Base-by-base conservation (phyloP, 768 basidiomycete genomes). In the Dictyophora rubrovolvata region DNA sequence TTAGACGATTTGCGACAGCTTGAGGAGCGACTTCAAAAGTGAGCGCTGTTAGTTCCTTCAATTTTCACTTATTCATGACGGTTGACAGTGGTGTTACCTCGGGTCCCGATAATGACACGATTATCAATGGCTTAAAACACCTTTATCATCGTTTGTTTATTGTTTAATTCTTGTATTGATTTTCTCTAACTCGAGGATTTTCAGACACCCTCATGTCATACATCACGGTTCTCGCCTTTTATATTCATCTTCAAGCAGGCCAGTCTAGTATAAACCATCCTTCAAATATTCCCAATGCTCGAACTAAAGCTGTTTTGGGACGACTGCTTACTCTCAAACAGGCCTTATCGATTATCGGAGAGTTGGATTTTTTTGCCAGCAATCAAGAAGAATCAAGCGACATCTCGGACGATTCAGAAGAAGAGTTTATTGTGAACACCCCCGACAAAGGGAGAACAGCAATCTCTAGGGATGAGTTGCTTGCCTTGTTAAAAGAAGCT, bases 121-220 rank as follows among this genome's bases (percentile, higher is more conserved):
- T 84, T 4, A 77, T 74, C 58, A 73, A 83, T 22, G 87, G 88
- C 53, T 81, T 94, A 76, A 71, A 85, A 54, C 87, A 93, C 67
- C 73, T 94, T 48, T 86, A 95, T 72, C 90, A 95, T 68, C 94
- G 94, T 93, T 68, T 71, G 91, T 78, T 5, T 35, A 47, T 42
- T 33, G 11, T 42, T 53, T 33, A 8, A 14, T 48, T 23, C 17
- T 28, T 56, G 28, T 48, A 49, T 18, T 9, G 37, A 58, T 35
- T 17, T 35, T 50, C 55, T n/a, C 18, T 56, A 46, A 22, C 48
- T 42, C 37, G 36, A 37, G 18, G 60, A 21, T 17, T 55, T 62
- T 28, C 69, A 97, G 94, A 98, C 77, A 81, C 93, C 1, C 76
- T 95, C 1, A 74, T 96, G 37, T 91, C 93, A 9, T 98, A 98